These are phyloP conservation scores for Diplodia sapinea DNA, from an alignment of 2,329 filamentous ascomycete genomes.

Conservation along the genomic window DNA sequence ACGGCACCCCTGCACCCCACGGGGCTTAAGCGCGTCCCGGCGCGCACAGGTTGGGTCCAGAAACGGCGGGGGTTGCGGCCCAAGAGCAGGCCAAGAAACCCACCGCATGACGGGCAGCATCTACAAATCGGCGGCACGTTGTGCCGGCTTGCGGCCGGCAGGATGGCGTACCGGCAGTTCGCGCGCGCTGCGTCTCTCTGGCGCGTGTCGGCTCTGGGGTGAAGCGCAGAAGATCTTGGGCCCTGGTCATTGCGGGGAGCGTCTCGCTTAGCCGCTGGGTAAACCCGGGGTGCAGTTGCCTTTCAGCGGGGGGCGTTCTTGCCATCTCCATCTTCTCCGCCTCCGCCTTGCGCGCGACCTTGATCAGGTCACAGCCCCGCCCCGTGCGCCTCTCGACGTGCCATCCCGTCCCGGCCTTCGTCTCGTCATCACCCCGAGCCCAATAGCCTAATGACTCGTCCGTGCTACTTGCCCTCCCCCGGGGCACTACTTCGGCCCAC, in stretches of 20 bases:
- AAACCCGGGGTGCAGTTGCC: neutral
- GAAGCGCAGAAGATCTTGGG: conserved; percentile 3
- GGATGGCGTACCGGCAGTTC: neutral
- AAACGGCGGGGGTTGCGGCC: neutral
- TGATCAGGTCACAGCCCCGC: conserved; percentile 2
- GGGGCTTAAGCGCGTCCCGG: conserved; percentile 7
- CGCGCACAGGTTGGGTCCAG: neutral
- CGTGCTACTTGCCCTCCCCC: neutral
- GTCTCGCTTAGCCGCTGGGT: conserved; percentile 3
- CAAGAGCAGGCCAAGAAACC: conserved; percentile 13
- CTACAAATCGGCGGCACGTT: conserved; percentile 2
- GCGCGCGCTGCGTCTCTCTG: neutral
- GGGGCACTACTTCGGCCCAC: conserved; percentile 12
- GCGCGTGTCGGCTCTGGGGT: neutral
- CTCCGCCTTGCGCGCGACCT: conserved; percentile 3
- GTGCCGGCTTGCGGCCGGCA: neutral
- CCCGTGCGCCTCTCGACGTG: conserved; percentile 12
- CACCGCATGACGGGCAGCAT: conserved; percentile 7
- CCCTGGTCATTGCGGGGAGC: conserved; percentile 17
- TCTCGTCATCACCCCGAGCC: conserved; percentile 13
- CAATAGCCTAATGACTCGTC: conserved; percentile 25
- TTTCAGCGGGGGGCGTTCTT: neutral
- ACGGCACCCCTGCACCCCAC: conserved; percentile 18
- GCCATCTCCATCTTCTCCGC: neutral
- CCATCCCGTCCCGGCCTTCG: neutral